Percentiles rank a stretch among this genome's conserved stretches.
Evolutionary conservation across 2,329 filamentous ascomycete species (phyloP).

Genomic region (Pseudogymnoascus sp.): DNA sequence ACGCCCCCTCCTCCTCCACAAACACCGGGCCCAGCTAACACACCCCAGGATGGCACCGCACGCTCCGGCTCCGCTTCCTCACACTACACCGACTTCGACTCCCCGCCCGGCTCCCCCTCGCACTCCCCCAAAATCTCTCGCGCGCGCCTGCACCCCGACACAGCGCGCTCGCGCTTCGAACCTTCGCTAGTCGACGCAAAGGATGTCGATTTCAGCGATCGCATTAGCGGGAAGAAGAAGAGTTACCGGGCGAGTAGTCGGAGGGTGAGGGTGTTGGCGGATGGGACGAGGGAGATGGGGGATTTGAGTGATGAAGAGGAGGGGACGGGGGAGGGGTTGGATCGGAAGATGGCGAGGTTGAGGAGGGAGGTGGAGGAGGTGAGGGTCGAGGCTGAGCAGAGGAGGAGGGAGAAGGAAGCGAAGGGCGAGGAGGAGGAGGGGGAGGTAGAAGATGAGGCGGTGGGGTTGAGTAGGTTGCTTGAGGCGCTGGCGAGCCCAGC

Average conservation of each 20-base stretch:
- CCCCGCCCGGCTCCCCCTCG: constrained; percentile 54
- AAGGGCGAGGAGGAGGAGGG: constrained; percentile 31
- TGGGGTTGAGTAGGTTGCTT: constrained; percentile 64
- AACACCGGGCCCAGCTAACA: not conserved
- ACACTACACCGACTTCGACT: constrained; percentile 54
- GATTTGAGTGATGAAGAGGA: constrained; percentile 72
- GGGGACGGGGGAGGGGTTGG: constrained; percentile 64
- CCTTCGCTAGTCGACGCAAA: constrained; percentile 68
- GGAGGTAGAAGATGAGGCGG: constrained; percentile 49
- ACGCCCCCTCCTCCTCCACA: constrained; percentile 29
- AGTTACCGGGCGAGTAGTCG: constrained; percentile 73
- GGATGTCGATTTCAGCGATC: constrained; percentile 83
- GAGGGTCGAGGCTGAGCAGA: constrained; percentile 50
- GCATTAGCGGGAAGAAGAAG: constrained; percentile 72
- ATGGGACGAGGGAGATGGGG: constrained; percentile 60
- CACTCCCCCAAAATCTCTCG: constrained; percentile 56
- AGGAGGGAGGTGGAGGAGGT: constrained; percentile 75
- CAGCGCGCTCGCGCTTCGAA: constrained; percentile 74
- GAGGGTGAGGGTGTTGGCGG: constrained; percentile 53
- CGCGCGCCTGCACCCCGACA: constrained; percentile 65
- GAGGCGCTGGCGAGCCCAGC: constrained; percentile 47
- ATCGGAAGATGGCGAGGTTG: constrained; percentile 72
- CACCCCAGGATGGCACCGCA: constrained; percentile 34
- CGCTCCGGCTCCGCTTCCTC: constrained; percentile 47
- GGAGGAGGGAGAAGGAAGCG: constrained; percentile 39